Conservation (phyloP, 768 basidiomycete species). For the Baorangia bicolor region DNA sequence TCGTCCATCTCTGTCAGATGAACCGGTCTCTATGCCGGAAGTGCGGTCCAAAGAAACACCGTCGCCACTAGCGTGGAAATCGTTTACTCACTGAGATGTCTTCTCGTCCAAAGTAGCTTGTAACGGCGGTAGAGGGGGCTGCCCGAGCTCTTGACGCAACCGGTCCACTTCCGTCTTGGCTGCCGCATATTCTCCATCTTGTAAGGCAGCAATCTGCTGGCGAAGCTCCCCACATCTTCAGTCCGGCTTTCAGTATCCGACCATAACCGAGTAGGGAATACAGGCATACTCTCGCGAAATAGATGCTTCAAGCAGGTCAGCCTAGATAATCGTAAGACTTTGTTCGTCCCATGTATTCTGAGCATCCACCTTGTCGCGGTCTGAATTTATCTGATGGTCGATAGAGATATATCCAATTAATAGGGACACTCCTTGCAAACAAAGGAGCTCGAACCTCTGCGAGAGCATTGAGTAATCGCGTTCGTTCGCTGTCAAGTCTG, state of each 20-base stretch:
- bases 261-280: slow-evolving; percentile 1
- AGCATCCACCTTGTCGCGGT: slow-evolving; percentile 63
- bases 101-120: slow-evolving; percentile 76
- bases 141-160: slow-evolving; percentile 73
- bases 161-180: slow-evolving; percentile 78
- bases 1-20: background rate
- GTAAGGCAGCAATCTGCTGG: slow-evolving; percentile 60
- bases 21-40: slow-evolving; percentile 3
- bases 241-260: slow-evolving; percentile 9
- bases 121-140: slow-evolving; percentile 67
- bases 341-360: slow-evolving; percentile 2
- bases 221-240: slow-evolving; percentile 65
- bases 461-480: slow-evolving; percentile 63
- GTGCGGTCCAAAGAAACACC: slow-evolving; percentile 2
- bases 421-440: slow-evolving; percentile 1
- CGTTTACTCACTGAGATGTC: slow-evolving; percentile 44
- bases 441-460: slow-evolving; percentile 54
- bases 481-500: slow-evolving; percentile 76
- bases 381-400: slow-evolving; percentile 64
- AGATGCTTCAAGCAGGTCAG: slow-evolving; percentile 65
- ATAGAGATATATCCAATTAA: slow-evolving; percentile 10
- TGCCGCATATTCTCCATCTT: slow-evolving; percentile 72
- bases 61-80: slow-evolving; percentile 11
- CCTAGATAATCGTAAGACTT: slow-evolving; percentile 35
- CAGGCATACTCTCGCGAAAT: slow-evolving; percentile 64